A percentile compares a stretch with the other conserved stretches of the same genome.
Conservation (phyloP, 2,329 filamentous ascomycete genomes). For the Lasiodiplodia sp. region DNA sequence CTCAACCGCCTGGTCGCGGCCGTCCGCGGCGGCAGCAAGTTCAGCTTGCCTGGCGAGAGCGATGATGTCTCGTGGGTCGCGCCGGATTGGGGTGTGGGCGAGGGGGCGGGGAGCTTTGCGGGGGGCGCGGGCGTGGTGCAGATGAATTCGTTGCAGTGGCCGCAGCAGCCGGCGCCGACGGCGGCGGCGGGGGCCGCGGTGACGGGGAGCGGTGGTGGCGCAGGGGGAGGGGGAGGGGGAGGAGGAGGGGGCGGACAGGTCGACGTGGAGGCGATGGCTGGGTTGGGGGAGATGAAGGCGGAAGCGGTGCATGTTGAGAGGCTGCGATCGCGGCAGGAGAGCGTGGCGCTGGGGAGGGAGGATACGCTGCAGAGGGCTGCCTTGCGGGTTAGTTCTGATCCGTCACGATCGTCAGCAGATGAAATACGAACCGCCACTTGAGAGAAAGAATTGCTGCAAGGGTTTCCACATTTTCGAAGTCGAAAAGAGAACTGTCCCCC, state of each 20-base stretch:
- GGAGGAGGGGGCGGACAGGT: not conserved
- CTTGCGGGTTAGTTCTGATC: not conserved
- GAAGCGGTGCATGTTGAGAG: not conserved
- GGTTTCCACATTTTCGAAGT: no score
- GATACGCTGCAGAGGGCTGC: not conserved
- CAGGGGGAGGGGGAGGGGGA: not conserved
- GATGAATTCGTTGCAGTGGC: not conserved
- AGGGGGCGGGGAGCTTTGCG: not conserved
- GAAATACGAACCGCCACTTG: no score
- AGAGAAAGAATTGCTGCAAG: no score
- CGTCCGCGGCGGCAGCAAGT: not conserved
- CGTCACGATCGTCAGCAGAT: no score
- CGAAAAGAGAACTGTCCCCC: no score
- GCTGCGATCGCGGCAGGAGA: not conserved
- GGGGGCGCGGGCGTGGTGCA: not conserved
- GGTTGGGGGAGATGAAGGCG: not conserved
- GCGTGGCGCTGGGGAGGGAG: not conserved
- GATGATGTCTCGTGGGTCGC: not conserved
- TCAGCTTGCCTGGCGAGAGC: not conserved
- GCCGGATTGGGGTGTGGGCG: not conserved
- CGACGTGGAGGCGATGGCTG: not conserved
- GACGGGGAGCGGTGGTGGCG: not conserved
- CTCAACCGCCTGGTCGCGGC: slow-evolving; percentile 45
- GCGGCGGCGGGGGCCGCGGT: no score
- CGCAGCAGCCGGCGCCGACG: not conserved